Conservation (phyloP, 192 early-diverging fungal genomes). For the Coemansia sp. region DNA sequence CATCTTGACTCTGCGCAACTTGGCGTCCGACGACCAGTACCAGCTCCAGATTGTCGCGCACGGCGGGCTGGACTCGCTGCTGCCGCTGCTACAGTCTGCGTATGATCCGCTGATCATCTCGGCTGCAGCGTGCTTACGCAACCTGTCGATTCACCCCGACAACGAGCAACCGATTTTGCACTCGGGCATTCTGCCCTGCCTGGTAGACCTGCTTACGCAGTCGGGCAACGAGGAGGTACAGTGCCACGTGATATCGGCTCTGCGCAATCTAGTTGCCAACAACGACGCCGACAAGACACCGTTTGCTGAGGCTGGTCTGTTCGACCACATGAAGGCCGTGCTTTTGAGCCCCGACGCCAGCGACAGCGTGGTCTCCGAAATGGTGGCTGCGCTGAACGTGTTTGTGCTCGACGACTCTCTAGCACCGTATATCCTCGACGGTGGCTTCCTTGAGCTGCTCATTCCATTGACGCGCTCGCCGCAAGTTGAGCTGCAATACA, state of each 20-base stretch:
- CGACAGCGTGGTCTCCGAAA: slow-evolving; percentile 68
- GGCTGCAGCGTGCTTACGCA: slow-evolving; percentile 84
- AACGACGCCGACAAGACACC: slow-evolving; percentile 71
- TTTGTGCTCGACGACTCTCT: slow-evolving; percentile 75
- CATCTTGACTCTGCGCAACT: slow-evolving; percentile 80
- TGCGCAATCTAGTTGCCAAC: slow-evolving; percentile 80
- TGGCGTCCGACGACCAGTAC: slow-evolving; percentile 80
- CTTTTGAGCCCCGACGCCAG: slow-evolving; percentile 27
- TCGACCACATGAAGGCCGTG: slow-evolving; percentile 63
- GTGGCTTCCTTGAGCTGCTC: slow-evolving; percentile 67
- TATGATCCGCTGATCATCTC: slow-evolving; percentile 77
- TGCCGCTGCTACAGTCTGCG: slow-evolving; percentile 71
- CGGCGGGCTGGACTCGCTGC: slow-evolving; percentile 72
- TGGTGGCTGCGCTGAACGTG: slow-evolving; percentile 82
- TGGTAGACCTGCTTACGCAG: slow-evolving; percentile 40
- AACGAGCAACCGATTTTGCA: slow-evolving; percentile 85
- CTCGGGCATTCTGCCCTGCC: slow-evolving; percentile 67
- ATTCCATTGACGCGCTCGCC: slow-evolving; percentile 61
- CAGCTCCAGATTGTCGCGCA: slow-evolving; percentile 77
- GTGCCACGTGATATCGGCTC: slow-evolving; percentile 81
- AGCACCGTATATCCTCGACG: slow-evolving; percentile 62
- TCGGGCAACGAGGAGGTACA: slow-evolving; percentile 80
- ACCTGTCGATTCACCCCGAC: slow-evolving; percentile 82
- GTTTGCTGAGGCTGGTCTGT: slow-evolving; percentile 74
- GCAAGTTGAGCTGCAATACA: slow-evolving; percentile 70